These are phyloP conservation scores for Orobanche coerulescens DNA, from an alignment of 257 asterid genomes.

Conservation along the genomic window DNA sequence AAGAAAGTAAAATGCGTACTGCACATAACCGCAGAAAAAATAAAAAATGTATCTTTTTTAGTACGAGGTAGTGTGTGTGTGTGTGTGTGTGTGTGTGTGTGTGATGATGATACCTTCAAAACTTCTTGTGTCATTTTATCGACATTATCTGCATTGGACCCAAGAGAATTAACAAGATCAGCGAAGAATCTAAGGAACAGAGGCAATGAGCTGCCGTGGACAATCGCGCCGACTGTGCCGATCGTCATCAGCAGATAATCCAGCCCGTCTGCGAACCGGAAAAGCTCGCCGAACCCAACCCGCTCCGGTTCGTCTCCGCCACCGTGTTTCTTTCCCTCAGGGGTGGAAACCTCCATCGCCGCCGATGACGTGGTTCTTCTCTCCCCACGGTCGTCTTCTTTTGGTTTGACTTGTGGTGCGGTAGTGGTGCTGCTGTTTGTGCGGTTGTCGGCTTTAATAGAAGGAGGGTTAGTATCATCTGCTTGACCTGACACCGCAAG, in stretches of 20 bases:
- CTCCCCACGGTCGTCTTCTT: constrained; percentile 7
- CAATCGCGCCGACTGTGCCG: constrained; percentile 87
- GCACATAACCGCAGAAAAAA: constrained; percentile 28
- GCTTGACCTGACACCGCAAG: constrained; percentile 45
- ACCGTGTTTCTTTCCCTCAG: constrained; percentile 35
- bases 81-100: too few species aligned
- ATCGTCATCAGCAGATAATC: constrained; percentile 69
- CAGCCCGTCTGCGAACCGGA: constrained; percentile 86
- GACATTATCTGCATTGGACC: constrained; percentile 77
- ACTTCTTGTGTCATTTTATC: constrained; percentile 97
- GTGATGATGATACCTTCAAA: constrained; percentile 58
- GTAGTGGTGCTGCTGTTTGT: constrained; percentile 15
- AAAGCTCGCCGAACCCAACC: constrained; percentile 51
- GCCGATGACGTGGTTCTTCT: not conserved
- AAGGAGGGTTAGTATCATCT: constrained; percentile 12
- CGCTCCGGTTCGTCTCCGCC: constrained; percentile 31
- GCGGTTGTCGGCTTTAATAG: constrained; percentile 37
- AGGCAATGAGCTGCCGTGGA: constrained; percentile 92
- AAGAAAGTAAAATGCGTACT: constrained; percentile 97
- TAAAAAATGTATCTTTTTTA: not conserved
- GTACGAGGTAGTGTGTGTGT: too few species aligned
- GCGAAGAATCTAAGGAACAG: constrained; percentile 93
- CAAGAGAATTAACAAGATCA: constrained; percentile 97
- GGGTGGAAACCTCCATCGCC: constrained; percentile 22
- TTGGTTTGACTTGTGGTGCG: too few species aligned